phyloP scores from a whole-genome alignment of 2,329 filamentous ascomycete species.

The Lasiodiplodia sp. region DNA sequence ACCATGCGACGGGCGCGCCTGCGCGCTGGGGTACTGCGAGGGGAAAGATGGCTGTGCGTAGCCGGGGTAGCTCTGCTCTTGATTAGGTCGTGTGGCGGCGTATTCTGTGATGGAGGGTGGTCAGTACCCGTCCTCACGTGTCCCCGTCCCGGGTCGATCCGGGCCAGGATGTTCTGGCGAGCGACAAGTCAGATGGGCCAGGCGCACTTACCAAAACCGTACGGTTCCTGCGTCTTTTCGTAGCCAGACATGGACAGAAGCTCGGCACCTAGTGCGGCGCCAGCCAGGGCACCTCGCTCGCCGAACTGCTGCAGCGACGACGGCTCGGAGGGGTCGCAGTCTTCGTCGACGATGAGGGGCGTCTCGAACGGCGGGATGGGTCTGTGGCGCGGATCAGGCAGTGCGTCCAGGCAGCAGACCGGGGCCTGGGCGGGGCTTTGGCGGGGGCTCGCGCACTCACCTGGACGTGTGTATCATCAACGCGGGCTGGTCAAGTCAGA shows the following conservation, averaged over 20 bases:
- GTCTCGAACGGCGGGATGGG: constrained; percentile 40
- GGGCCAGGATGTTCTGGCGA: constrained; percentile 40
- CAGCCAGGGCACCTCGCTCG: constrained; percentile 60
- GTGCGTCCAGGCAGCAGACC: background rate
- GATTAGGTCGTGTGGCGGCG: constrained; percentile 67
- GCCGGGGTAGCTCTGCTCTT: constrained; percentile 58
- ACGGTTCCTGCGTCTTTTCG: constrained; percentile 76
- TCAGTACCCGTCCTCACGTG: constrained; percentile 53
- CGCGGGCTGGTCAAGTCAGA: constrained; percentile 27
- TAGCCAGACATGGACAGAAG: constrained; percentile 82
- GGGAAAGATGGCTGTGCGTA: constrained; percentile 59
- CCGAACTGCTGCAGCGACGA: constrained; percentile 42
- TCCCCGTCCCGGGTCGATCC: constrained; percentile 43
- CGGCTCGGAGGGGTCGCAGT: constrained; percentile 35
- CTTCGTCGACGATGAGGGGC: constrained; percentile 40
- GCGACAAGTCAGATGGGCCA: constrained; percentile 48
- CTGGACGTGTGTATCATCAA: constrained; percentile 30
- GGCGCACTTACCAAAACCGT: constrained; percentile 77
- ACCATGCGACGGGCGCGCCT: constrained; percentile 59
- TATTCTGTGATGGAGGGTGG: constrained; percentile 59
- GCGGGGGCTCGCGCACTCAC: constrained; percentile 4
- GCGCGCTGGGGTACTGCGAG: constrained; percentile 57
- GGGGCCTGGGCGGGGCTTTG: constrained; percentile 8
- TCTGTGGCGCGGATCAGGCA: constrained; percentile 6
- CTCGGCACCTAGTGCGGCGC: constrained; percentile 46